Percentiles rank a stretch among this genome's conserved stretches.
Conservation (phyloP, 768 basidiomycete species). For the Hericium rajendrae region DNA sequence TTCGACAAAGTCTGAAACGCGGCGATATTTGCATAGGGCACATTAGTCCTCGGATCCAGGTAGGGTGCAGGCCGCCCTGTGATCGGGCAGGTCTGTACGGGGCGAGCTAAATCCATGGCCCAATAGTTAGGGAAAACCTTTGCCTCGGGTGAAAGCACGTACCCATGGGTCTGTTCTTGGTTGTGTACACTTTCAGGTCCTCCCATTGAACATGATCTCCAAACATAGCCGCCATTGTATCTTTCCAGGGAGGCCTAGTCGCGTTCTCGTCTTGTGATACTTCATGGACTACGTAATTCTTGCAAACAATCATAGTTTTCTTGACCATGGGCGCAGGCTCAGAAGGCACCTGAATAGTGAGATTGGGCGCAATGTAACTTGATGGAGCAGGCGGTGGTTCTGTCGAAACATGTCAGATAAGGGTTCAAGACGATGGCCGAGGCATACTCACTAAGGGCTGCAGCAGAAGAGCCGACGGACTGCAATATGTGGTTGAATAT, state of each 20-base stretch:
- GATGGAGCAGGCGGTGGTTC: not conserved
- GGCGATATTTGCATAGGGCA: slow-evolving; percentile 63
- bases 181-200: slow-evolving; percentile 51
- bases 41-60: slow-evolving; percentile 67
- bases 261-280: slow-evolving; percentile 34
- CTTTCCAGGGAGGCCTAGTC: slow-evolving; percentile 50
- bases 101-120: slow-evolving; percentile 40
- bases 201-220: slow-evolving; percentile 82
- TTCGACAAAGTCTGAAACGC: slow-evolving; percentile 59
- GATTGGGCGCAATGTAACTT: not conserved
- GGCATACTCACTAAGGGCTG: too few species aligned
- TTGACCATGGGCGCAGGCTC: not conserved
- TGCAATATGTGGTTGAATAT: too few species aligned
- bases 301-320: slow-evolving; percentile 40
- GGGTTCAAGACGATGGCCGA: too few species aligned
- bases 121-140: not conserved
- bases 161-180: slow-evolving; percentile 61
- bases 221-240: slow-evolving; percentile 77
- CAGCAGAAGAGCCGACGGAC: too few species aligned
- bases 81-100: slow-evolving; percentile 58
- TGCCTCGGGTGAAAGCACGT: slow-evolving; percentile 8
- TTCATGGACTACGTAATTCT: slow-evolving; percentile 69
- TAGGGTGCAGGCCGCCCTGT: slow-evolving; percentile 75
- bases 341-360: not conserved
- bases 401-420: too few species aligned